Percentiles rank a stretch among this genome's conserved stretches.
Evolutionary conservation across 1,284 basidiomycete genomes (phyloP).

Genomic region (Malassezia pachydermatis): DNA sequence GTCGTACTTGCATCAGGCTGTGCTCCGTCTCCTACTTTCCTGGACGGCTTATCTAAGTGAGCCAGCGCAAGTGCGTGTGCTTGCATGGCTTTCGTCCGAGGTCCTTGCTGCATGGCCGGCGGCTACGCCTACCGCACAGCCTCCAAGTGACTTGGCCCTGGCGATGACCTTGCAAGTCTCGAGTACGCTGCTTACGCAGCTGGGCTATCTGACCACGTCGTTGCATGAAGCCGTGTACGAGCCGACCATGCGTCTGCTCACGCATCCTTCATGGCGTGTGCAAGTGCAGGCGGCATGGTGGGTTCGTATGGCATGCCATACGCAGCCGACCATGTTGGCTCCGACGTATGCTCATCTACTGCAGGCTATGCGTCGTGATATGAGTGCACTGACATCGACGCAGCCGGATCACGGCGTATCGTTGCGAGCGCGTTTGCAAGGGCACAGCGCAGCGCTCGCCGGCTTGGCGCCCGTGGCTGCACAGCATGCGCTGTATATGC

Average conservation of each 20-base stretch:
- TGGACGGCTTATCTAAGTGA: conserved; percentile 66
- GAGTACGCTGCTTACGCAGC: conserved; percentile 70
- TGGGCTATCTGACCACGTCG: conserved; percentile 80
- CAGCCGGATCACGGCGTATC: conserved; percentile 29
- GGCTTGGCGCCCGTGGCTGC: conserved; percentile 77
- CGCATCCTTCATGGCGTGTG: conserved; percentile 76
- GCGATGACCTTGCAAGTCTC: conserved; percentile 72
- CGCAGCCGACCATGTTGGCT: conserved; percentile 72
- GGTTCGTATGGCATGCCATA: conserved; percentile 76
- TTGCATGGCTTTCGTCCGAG: conserved; percentile 68
- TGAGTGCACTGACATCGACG: conserved; percentile 50
- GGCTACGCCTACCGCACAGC: conserved; percentile 70
- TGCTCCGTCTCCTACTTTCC: conserved; percentile 69
- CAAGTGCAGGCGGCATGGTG: conserved; percentile 78
- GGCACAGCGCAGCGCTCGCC: conserved; percentile 78
- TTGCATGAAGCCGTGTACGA: conserved; percentile 82
- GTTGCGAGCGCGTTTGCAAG: conserved; percentile 67
- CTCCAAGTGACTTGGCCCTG: conserved; percentile 63
- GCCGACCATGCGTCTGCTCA: conserved; percentile 70
- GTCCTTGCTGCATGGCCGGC: conserved; percentile 87
- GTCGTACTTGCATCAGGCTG: conserved; percentile 59
- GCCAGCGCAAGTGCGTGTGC: conserved; percentile 83
- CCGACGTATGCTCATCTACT: conserved; percentile 64
- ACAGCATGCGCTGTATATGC: conserved; percentile 79
- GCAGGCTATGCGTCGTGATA: conserved; percentile 71